Conservation (phyloP, 208 protist genomes). For the Phytomonas sp. region DNA sequence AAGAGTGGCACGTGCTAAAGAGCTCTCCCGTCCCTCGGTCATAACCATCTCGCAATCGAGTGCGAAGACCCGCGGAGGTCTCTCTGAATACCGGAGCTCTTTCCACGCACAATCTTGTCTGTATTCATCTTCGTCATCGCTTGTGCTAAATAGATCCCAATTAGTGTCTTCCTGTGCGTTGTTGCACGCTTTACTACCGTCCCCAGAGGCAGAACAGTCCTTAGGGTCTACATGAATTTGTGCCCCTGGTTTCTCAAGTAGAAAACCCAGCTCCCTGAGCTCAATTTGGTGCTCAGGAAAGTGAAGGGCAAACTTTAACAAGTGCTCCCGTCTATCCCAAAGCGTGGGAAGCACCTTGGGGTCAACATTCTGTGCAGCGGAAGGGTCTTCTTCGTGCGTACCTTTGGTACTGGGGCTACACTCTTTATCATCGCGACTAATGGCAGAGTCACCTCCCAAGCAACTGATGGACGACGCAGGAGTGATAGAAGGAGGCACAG, state of each 20-base stretch:
- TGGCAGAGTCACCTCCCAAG: too few relatives aligned
- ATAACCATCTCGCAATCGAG: slow-evolving; percentile 93
- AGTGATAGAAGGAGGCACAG: too few relatives aligned
- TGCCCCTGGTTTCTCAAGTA: slow-evolving; percentile 12
- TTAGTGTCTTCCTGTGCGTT: not conserved
- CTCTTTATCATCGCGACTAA: too few relatives aligned
- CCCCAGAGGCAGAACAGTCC: too few relatives aligned
- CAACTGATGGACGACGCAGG: too few relatives aligned
- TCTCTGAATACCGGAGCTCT: not conserved
- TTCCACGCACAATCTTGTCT: not conserved
- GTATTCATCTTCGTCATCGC: slow-evolving; percentile 2
- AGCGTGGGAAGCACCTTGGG: not conserved
- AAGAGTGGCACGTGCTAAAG: slow-evolving; percentile 79
- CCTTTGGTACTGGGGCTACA: slow-evolving; percentile 12
- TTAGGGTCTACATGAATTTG: not conserved
- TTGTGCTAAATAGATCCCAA: not conserved
- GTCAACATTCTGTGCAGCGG: not conserved
- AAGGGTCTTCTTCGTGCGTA: slow-evolving; percentile 1
- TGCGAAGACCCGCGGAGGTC: slow-evolving; percentile 34
- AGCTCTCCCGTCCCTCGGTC: slow-evolving; percentile 30
- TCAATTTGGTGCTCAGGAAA: slow-evolving; percentile 25
- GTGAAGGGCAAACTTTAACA: slow-evolving; percentile 41
- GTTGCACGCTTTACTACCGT: not conserved
- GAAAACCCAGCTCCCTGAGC: slow-evolving; percentile 42
- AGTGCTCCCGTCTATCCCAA: slow-evolving; percentile 25